phyloP scores from a whole-genome alignment of 495 filamentous ascomycete species.

The Lasiosphaeria hispida region DNA sequence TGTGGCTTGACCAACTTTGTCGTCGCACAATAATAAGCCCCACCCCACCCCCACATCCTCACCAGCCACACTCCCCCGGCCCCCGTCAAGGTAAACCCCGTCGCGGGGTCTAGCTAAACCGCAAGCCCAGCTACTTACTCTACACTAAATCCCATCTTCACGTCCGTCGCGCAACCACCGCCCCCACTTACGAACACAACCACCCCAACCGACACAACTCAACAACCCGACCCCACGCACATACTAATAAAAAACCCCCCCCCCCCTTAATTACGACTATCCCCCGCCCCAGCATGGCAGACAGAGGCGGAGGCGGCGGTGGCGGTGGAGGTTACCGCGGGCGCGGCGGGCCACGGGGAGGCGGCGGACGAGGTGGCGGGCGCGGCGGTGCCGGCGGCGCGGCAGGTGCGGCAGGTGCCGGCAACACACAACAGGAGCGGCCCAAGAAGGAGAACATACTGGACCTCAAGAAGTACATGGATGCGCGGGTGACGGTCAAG shows the following conservation, averaged over 20 bases:
- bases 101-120: too few relatives aligned
- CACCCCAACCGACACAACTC: too few relatives aligned
- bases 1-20: too few relatives aligned
- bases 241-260: background rate
- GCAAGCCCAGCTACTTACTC: too few relatives aligned
- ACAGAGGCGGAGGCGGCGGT: constrained; percentile 40
- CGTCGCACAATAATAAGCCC: too few relatives aligned
- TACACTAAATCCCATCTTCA: too few relatives aligned
- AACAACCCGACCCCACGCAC: background rate
- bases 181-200: background rate
- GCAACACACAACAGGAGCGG: constrained; percentile 52
- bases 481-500: constrained; percentile 90
- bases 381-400: constrained; percentile 45
- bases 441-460: constrained; percentile 99
- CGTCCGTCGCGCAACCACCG: background rate
- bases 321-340: constrained; percentile 51
- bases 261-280: background rate
- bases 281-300: constrained; percentile 34
- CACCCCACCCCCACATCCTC: too few relatives aligned
- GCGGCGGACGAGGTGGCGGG: constrained; percentile 42
- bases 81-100: too few relatives aligned
- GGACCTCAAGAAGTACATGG: constrained; percentile 91
- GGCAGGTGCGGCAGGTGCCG: constrained; percentile 27
- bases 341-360: constrained; percentile 37
- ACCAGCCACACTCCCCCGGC: too few relatives aligned